Base-by-base conservation (phyloP, 495 filamentous ascomycete species). In the Parachaetomium inaequale region DNA sequence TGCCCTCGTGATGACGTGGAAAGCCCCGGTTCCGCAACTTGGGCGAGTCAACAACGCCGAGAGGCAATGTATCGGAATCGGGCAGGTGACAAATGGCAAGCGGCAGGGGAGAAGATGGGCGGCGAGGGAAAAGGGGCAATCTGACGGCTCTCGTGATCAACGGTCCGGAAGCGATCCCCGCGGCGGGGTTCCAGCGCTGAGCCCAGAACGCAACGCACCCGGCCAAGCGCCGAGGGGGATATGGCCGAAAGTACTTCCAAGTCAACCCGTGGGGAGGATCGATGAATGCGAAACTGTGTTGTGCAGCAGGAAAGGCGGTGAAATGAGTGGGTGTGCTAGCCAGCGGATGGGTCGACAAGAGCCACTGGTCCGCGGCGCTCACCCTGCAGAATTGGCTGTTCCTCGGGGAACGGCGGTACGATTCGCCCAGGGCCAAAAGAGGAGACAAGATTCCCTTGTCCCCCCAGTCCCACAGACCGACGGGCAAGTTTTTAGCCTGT, bases 111-210 rank as follows among this genome's bases (percentile, higher is more conserved):
- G 19, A 26, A 55, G 8, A 36, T 40, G 26, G 17, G 49, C 47
- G 31, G 17, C 10, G 14, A 29, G 36, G 29, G 28, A 47, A 57
- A 32, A 36, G 51, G 53, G 42, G 49, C 26, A 59, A 59, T 38
- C 45, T 60, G 57, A 63, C 55, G 49, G 67, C 64, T 63, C 51
- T 63, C 63, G 55, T 56, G 61, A 63, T 53, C 64, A 64, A 61
- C 63, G 17, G 32, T 58, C 51, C 67, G 64, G 66, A 69, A 59
- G 63, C 57, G 59, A 66, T 63, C 67, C 70, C 70, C 65, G 70
- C 59, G 66, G 66, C 54, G 65, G 69, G 65, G 58, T 59, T 36
- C 43, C 64, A 68, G 21, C 1, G 31, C 32, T 34, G 34, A 31
- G 59, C 3, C 43, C 43, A 36, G 40, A 63, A 43, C n/a, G 23